phyloP scores from a whole-genome alignment of 768 basidiomycete genomes.

The Atractiella rhizophila region DNA sequence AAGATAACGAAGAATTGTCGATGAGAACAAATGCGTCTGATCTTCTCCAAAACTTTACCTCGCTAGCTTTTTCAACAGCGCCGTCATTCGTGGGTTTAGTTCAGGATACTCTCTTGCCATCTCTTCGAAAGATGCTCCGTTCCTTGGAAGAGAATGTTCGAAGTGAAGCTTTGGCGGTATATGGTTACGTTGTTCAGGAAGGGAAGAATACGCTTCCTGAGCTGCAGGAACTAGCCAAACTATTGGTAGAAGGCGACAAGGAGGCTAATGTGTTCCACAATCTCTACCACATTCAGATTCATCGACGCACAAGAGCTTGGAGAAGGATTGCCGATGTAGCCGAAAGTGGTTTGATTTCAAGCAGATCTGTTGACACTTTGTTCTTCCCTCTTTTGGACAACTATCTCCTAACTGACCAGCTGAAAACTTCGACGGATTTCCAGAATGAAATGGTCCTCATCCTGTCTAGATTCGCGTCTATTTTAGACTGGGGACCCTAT shows the following conservation, averaged over 20 bases:
- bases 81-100: too few relatives aligned
- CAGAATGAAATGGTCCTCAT: conserved; percentile 67
- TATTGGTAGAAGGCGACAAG: conserved; percentile 65
- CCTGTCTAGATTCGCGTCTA: conserved; percentile 49
- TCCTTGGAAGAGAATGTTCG: conserved; percentile 70
- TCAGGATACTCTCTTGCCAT: conserved; percentile 41
- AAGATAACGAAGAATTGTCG: conserved; percentile 67
- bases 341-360: conserved; percentile 35
- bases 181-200: conserved; percentile 47
- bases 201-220: conserved; percentile 34
- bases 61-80: conserved; percentile 33
- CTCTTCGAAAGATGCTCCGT: conserved; percentile 49
- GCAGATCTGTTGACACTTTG: conserved; percentile 46
- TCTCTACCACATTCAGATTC: conserved; percentile 72
- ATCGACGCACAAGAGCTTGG: conserved; percentile 63
- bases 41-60: conserved; percentile 51
- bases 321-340: conserved; percentile 39
- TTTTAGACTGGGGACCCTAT: conserved; percentile 63
- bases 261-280: conserved; percentile 97
- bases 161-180: conserved; percentile 49
- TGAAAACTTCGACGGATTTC: conserved; percentile 29
- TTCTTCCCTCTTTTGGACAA: conserved; percentile 55
- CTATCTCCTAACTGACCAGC: neutral
- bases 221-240: conserved; percentile 50
- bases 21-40: conserved; percentile 57